A percentile compares a stretch with the other conserved stretches of the same genome.
Evolutionary conservation across 1,284 basidiomycete genomes (phyloP).

Genomic region (Leccinum pachyderme): DNA sequence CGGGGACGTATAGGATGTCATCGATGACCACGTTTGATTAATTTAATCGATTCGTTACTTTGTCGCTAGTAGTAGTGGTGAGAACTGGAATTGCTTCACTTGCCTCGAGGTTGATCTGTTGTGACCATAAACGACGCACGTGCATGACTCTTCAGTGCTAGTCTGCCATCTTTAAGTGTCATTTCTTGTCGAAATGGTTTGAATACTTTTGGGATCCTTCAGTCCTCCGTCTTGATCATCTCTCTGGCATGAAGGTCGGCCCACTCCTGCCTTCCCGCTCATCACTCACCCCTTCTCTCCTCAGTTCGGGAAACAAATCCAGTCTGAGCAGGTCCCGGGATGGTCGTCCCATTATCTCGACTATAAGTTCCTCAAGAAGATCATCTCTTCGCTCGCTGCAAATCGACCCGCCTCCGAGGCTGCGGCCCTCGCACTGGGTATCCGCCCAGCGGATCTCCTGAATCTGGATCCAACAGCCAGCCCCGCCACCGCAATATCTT

Average conservation of each 20-base stretch:
- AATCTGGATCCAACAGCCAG: conserved; percentile 26
- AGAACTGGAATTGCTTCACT: not conserved
- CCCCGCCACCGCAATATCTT: conserved; percentile 14
- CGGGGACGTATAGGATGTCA: conserved; percentile 5
- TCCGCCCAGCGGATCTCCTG: conserved; percentile 68
- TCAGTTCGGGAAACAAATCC: conserved; percentile 98
- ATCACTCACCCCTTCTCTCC: not conserved
- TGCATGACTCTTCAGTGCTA: conserved; percentile 18
- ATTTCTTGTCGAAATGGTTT: conserved; percentile 22
- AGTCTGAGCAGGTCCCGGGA: conserved; percentile 94
- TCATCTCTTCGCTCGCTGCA: conserved; percentile 96
- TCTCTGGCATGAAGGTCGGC: conserved; percentile 31
- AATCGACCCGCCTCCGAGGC: conserved; percentile 89
- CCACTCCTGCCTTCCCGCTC: not conserved
- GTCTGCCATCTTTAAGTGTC: conserved; percentile 14
- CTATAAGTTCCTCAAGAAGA: conserved; percentile 98
- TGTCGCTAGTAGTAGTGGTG: conserved; percentile 1
- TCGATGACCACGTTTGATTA: conserved; percentile 9
- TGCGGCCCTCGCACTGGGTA: conserved; percentile 80
- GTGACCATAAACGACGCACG: conserved; percentile 23
- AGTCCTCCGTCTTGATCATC: conserved; percentile 8
- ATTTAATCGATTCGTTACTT: conserved; percentile 5
- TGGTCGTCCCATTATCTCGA: conserved; percentile 97
- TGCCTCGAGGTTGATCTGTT: conserved; percentile 6
- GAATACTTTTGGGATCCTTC: conserved; percentile 15